These are phyloP conservation scores for Botrytis byssoidea DNA, from an alignment of 2,329 filamentous ascomycete genomes.

Conservation along the genomic window DNA sequence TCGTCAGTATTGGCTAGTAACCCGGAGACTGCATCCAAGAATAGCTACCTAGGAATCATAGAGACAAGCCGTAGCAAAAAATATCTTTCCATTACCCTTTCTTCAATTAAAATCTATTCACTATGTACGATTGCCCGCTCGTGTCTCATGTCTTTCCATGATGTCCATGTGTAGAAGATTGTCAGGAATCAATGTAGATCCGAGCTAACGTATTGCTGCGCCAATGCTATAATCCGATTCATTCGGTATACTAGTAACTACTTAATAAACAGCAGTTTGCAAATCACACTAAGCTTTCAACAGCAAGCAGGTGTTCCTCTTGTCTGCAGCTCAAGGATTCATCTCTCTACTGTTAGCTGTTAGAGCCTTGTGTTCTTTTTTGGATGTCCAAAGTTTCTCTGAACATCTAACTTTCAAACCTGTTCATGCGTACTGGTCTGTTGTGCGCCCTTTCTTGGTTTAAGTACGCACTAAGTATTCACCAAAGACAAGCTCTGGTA, in stretches of 20 bases:
- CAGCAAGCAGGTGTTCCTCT: background rate
- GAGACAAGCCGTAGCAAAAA: background rate
- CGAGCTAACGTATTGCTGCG: background rate
- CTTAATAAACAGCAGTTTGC: background rate
- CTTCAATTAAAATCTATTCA: background rate
- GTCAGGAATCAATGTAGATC: too few species aligned
- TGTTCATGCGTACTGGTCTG: background rate
- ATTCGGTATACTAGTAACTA: background rate
- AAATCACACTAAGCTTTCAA: too few species aligned
- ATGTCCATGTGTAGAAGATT: background rate
- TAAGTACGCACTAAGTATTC: too few species aligned
- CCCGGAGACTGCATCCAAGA: background rate
- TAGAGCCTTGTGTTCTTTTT: background rate
- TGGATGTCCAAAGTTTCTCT: background rate
- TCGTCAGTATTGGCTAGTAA: background rate
- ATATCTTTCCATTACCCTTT: background rate
- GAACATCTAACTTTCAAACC: background rate
- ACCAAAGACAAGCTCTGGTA: background rate
- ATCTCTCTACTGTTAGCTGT: background rate
- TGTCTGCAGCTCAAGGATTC: too few species aligned
- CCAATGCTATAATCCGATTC: background rate
- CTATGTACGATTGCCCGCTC: background rate
- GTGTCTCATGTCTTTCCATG: background rate
- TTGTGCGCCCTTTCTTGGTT: background rate
- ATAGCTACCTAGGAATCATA: too few species aligned